phyloP scores from a whole-genome alignment of 208 protist genomes.

The Acanthamoeba lenticulata region DNA sequence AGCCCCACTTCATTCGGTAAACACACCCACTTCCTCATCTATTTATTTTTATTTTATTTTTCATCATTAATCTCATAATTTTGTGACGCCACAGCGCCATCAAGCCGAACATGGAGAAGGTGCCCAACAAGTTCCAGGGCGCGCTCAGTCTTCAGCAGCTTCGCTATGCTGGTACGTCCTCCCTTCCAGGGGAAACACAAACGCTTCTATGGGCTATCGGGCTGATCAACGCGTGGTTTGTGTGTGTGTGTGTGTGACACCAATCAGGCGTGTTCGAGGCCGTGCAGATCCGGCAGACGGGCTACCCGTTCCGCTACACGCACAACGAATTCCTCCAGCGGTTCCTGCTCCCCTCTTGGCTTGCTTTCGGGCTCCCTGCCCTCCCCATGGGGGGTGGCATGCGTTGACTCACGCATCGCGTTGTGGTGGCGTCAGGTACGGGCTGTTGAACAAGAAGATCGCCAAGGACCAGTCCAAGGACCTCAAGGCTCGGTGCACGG shows the following conservation, averaged over 20 bases:
- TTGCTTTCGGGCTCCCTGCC: not conserved
- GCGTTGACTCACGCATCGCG: not conserved
- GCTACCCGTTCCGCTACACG: slow-evolving; percentile 68
- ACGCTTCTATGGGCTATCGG: no score
- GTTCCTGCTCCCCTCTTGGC: not conserved
- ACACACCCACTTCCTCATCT: not conserved
- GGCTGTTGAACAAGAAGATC: not conserved
- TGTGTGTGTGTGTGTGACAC: no score
- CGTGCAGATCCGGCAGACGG: slow-evolving; percentile 63
- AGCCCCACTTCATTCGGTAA: slow-evolving; percentile 63
- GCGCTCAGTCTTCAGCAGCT: slow-evolving; percentile 30
- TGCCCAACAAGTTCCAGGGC: slow-evolving; percentile 14
- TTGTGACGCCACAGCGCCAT: not conserved
- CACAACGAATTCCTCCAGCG: slow-evolving; percentile 25
- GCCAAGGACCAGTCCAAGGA: not conserved
- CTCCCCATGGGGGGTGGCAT: not conserved
- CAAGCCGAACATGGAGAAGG: slow-evolving; percentile 59
- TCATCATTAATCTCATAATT: not conserved
- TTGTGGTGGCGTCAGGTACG: not conserved
- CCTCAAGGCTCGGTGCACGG: not conserved
- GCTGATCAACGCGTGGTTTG: no score
- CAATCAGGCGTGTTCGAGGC: slow-evolving; percentile 60
- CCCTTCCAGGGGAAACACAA: no score
- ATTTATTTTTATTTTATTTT: not conserved
- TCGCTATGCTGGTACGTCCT: slow-evolving; percentile 40